Conservation (phyloP, 1,284 basidiomycete genomes). For the Sporisorium sorghi region DNA sequence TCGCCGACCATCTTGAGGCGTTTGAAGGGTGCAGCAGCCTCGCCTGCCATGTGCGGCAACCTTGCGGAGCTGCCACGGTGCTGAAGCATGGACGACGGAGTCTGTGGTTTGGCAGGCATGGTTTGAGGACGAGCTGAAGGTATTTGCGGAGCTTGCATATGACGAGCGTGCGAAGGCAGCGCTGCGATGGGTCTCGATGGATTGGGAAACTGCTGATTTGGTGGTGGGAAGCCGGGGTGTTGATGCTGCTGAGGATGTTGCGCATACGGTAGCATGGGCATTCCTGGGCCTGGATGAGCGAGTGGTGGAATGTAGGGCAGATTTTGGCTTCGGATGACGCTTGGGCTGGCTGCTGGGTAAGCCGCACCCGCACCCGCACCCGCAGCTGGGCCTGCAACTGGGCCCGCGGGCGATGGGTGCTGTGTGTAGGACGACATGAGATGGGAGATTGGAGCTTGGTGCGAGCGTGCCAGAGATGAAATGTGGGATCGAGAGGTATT, state of each 20-base stretch:
- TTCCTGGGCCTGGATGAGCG: slow-evolving; percentile 11
- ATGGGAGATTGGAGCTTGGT: slow-evolving; percentile 13
- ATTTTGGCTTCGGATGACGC: slow-evolving; percentile 39
- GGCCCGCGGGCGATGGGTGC: slow-evolving; percentile 35
- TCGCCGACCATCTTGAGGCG: slow-evolving; percentile 40
- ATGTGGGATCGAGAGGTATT: slow-evolving; percentile 25
- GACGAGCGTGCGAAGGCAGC: slow-evolving; percentile 30
- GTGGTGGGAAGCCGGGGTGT: slow-evolving; percentile 24
- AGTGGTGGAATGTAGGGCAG: slow-evolving; percentile 28
- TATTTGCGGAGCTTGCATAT: slow-evolving; percentile 22
- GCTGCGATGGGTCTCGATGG: slow-evolving; percentile 28
- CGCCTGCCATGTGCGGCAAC: slow-evolving; percentile 5
- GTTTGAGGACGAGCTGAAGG: slow-evolving; percentile 17
- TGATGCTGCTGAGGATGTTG: slow-evolving; percentile 32
- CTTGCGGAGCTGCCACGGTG: slow-evolving; percentile 16
- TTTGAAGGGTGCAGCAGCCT: slow-evolving; percentile 26
- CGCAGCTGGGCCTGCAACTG: too few relatives aligned
- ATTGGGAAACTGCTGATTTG: slow-evolving; percentile 22
- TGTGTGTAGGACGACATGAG: slow-evolving; percentile 40
- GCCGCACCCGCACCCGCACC: slow-evolving; percentile 17
- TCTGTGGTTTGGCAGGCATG: slow-evolving; percentile 8
- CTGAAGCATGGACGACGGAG: slow-evolving; percentile 24
- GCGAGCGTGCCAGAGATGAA: slow-evolving; percentile 25
- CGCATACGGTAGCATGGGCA: slow-evolving; percentile 8
- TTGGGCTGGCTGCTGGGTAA: slow-evolving; percentile 18